Conservation (phyloP, 352 stramenopile species). For the Phytopythium chamaehyphon region DNA sequence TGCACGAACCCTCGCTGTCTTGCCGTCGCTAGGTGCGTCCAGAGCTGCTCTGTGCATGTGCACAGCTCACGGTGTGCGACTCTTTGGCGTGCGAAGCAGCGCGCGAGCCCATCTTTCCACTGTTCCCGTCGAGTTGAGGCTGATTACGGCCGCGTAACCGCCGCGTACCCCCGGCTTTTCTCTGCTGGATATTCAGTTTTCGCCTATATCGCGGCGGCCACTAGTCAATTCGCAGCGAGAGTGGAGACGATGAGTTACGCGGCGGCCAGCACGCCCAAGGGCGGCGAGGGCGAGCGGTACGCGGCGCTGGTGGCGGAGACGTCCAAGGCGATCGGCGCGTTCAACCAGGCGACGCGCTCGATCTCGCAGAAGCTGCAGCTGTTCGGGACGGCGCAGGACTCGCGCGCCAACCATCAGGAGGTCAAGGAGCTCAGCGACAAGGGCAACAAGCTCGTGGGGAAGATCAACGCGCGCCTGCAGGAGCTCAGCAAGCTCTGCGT, state of each 20-base stretch:
- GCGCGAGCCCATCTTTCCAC: too few species aligned
- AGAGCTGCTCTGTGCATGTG: too few species aligned
- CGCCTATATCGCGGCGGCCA: background rate
- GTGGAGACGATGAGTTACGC: conserved; percentile 35
- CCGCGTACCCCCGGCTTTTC: background rate
- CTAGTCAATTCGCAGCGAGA: too few species aligned
- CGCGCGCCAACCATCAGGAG: conserved; percentile 54
- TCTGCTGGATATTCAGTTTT: conserved; percentile 5
- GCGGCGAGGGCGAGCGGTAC: conserved; percentile 46
- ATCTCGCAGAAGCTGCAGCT: conserved; percentile 66
- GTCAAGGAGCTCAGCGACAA: conserved; percentile 55
- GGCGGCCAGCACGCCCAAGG: conserved; percentile 44
- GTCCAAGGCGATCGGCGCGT: conserved; percentile 50
- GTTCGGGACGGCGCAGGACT: conserved; percentile 53
- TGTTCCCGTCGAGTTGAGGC: background rate
- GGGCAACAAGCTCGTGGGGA: conserved; percentile 53
- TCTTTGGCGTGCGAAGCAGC: too few species aligned
- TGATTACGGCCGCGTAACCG: background rate
- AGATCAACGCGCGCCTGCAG: conserved; percentile 53
- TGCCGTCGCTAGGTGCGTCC: too few species aligned
- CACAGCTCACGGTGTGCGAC: too few species aligned
- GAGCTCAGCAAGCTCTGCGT: conserved; percentile 32
- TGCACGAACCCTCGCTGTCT: too few species aligned
- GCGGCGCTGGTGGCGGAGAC: conserved; percentile 50
- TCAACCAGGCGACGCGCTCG: conserved; percentile 52